phyloP scores from a whole-genome alignment of 352 stramenopile genomes.

The Pseudoperonospora humuli region DNA sequence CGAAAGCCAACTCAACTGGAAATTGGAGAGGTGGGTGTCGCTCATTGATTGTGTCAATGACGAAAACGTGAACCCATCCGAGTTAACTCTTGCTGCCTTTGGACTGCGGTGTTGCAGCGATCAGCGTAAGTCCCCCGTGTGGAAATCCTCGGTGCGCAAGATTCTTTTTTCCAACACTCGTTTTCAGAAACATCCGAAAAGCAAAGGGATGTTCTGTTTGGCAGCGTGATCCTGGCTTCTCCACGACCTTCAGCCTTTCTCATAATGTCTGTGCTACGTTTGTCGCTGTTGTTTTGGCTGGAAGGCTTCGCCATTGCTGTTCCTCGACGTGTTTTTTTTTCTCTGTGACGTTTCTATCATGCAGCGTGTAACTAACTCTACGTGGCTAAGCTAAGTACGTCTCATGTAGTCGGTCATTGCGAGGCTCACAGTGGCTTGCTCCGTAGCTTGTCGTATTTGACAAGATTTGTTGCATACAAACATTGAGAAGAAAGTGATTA shows the following conservation, averaged over 20 bases:
- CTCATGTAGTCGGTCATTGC: no score
- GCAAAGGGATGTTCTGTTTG: slow-evolving; percentile 71
- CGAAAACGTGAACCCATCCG: neutral
- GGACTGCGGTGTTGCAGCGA: slow-evolving; percentile 35
- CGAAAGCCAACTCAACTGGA: slow-evolving; percentile 86
- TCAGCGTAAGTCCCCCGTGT: slow-evolving; percentile 81
- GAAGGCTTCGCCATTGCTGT: no score
- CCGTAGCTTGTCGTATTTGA: no score
- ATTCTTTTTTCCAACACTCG: slow-evolving; percentile 85
- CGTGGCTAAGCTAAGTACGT: no score
- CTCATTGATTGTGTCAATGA: neutral
- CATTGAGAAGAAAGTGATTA: no score
- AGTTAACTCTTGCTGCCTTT: slow-evolving; percentile 7
- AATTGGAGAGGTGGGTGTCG: slow-evolving; percentile 75
- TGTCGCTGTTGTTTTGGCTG: no score
- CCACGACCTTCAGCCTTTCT: neutral
- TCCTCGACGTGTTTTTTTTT: no score
- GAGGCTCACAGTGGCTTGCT: no score
- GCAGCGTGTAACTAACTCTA: no score
- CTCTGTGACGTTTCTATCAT: no score
- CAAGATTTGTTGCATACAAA: no score
- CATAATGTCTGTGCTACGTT: neutral
- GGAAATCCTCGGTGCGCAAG: slow-evolving; percentile 86
- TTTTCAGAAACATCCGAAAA: slow-evolving; percentile 66
- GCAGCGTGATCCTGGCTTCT: slow-evolving; percentile 28